phyloP scores from a whole-genome alignment of 176 grass and related monocot genomes.

The maize (Zea mays) region Zm-B73-REFERENCE-NAM-5.0 NC_050098.1:20758001-20758500 shows the following conservation, averaged over 20 bases:
- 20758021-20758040: no score
- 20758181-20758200: conserved; percentile 66
- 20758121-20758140: conserved; percentile 1
- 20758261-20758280: conserved; percentile 41
- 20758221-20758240: conserved; percentile 72
- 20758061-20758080: no score
- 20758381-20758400: neutral
- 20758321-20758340: neutral
- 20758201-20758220: conserved; percentile 93
- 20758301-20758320: neutral
- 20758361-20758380: neutral
- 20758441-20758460: no score
- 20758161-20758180: neutral
- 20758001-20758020: no score
- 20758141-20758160: conserved; percentile 12
- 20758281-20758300: neutral
- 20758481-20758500: no score
- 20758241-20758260: conserved; percentile 85
- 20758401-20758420: no score
- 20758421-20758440: no score
- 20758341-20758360: neutral
- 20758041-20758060: no score
- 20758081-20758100: neutral
- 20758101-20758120: neutral
- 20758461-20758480: no score